These are phyloP conservation scores for Aphanomyces invadans DNA, from an alignment of 352 stramenopile genomes.

Conservation along the genomic window DNA sequence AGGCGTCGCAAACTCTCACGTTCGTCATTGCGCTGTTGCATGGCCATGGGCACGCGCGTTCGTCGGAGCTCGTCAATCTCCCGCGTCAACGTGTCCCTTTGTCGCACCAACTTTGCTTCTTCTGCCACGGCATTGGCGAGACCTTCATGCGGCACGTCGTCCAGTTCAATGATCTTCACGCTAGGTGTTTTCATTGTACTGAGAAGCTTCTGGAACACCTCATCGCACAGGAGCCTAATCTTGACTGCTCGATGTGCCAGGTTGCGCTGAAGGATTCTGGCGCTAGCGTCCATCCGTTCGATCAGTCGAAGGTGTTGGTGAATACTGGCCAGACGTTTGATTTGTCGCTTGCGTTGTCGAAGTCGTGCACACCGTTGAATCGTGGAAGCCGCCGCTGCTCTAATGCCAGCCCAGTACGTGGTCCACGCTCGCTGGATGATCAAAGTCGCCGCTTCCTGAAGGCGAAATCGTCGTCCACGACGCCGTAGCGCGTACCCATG, in stretches of 20 bases:
- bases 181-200: neutral
- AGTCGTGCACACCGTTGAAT: constrained; percentile 5
- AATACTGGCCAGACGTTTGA: constrained; percentile 22
- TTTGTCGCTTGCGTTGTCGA: neutral
- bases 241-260: constrained; percentile 32
- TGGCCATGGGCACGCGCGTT: constrained; percentile 29
- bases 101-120: constrained; percentile 28
- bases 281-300: constrained; percentile 31
- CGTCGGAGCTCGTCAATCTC: constrained; percentile 33
- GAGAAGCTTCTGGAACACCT: neutral
- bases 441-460: constrained; percentile 18
- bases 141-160: constrained; percentile 3
- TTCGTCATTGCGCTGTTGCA: constrained; percentile 30
- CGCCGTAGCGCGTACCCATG: neutral
- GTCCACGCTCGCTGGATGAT: constrained; percentile 46
- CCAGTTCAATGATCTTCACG: neutral
- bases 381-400: neutral
- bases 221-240: constrained; percentile 28
- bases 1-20: constrained; percentile 41
- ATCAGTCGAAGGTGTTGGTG: constrained; percentile 32
- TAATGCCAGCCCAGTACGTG: constrained; percentile 29
- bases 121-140: constrained; percentile 27
- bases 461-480: neutral
- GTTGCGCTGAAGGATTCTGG: constrained; percentile 40
- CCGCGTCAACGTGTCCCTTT: constrained; percentile 29